Percentiles rank a stretch among this genome's conserved stretches.
These are phyloP conservation scores for Aphanomyces stellatus DNA, from an alignment of 352 stramenopile genomes.

Conservation along the genomic window DNA sequence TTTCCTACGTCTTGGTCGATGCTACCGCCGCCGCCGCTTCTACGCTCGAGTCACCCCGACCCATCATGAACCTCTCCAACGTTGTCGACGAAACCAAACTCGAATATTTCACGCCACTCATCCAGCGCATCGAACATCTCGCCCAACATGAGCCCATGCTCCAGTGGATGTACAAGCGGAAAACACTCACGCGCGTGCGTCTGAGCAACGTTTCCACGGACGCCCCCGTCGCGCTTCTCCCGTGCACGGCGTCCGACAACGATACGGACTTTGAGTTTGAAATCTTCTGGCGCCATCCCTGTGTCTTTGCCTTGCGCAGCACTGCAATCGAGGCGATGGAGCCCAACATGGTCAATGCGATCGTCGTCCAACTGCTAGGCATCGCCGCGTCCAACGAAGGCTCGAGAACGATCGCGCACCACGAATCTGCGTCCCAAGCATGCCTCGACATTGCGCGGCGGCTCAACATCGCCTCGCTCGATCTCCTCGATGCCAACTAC, in stretches of 20 bases:
- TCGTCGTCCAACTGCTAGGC: not conserved
- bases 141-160: not conserved
- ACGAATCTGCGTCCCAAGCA: not conserved
- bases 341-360: not conserved
- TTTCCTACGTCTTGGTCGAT: not conserved
- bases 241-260: not conserved
- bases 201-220: not conserved
- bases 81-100: too few relatives aligned
- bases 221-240: not conserved
- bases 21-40: too few relatives aligned
- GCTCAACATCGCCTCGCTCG: too few relatives aligned
- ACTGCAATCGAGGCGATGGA: not conserved
- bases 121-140: not conserved
- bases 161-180: not conserved
- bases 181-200: not conserved
- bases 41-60: too few relatives aligned
- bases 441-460: not conserved
- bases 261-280: constrained; percentile 1
- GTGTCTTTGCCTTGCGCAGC: not conserved
- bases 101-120: not conserved
- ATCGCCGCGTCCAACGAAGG: constrained; percentile 1
- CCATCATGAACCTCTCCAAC: too few relatives aligned
- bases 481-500: too few relatives aligned
- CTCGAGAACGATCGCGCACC: not conserved
- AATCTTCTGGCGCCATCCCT: constrained; percentile 1